Percentiles rank a stretch among this genome's conserved stretches.
These are phyloP conservation scores for Claviceps monticola DNA, from an alignment of 2,329 filamentous ascomycete genomes.

Conservation along the genomic window DNA sequence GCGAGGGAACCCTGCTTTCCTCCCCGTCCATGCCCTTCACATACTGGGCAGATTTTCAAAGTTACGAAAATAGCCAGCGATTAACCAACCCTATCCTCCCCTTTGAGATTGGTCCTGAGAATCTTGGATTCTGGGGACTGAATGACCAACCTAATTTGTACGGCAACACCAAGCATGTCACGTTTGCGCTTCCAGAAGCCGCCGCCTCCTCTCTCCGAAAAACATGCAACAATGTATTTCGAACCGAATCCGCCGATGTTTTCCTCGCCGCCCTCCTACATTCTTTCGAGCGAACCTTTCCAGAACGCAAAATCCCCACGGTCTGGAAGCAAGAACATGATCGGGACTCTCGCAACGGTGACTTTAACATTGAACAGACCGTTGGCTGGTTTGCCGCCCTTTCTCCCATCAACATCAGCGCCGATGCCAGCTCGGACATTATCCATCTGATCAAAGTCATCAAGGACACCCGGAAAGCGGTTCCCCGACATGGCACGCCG, in stretches of 20 bases:
- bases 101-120: slow-evolving; percentile 24
- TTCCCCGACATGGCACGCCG: slow-evolving; percentile 29
- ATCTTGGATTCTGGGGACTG: slow-evolving; percentile 35
- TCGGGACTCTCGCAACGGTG: slow-evolving; percentile 27
- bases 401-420: slow-evolving; percentile 33
- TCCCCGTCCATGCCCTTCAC: slow-evolving; percentile 32
- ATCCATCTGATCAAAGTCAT: slow-evolving; percentile 36
- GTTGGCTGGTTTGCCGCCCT: slow-evolving; percentile 49
- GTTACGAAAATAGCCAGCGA: slow-evolving; percentile 20
- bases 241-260: slow-evolving; percentile 38
- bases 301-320: slow-evolving; percentile 34
- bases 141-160: slow-evolving; percentile 28
- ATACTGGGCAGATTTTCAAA: slow-evolving; percentile 35
- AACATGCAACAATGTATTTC: slow-evolving; percentile 30
- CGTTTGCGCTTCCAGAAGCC: slow-evolving; percentile 30
- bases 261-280: slow-evolving; percentile 39
- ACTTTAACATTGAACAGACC: slow-evolving; percentile 39
- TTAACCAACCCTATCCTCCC: slow-evolving; percentile 20
- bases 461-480: slow-evolving; percentile 35
- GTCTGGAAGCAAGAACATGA: slow-evolving; percentile 42
- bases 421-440: slow-evolving; percentile 32
- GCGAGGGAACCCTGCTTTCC: slow-evolving; percentile 29
- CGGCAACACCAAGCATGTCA: slow-evolving; percentile 25
- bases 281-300: slow-evolving; percentile 41
- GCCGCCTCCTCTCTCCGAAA: slow-evolving; percentile 28